phyloP scores from a whole-genome alignment of 305 asterid species.

The Rubia balearica region DNA sequence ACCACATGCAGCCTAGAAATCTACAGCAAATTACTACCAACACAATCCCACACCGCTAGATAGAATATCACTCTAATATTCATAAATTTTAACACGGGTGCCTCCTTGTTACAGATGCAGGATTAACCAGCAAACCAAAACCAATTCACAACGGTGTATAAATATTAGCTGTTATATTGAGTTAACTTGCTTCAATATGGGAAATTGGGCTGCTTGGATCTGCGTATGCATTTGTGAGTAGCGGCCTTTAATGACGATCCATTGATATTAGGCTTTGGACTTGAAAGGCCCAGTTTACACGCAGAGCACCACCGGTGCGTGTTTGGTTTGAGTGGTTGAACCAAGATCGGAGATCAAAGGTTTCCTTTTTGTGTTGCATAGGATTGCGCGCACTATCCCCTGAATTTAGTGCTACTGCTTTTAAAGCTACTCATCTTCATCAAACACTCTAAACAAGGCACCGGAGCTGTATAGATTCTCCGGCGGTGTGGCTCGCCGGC shows the following conservation, averaged over 20 bases:
- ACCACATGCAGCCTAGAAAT: too few species aligned
- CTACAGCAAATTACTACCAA: too few species aligned
- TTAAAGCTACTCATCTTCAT: not conserved
- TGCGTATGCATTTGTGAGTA: not conserved
- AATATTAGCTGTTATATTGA: too few species aligned
- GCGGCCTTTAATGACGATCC: not conserved
- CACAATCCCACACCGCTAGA: too few species aligned
- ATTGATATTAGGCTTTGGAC: not conserved
- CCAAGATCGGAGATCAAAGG: not conserved
- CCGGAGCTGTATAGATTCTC: not conserved
- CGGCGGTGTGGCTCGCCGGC: constrained; percentile 5
- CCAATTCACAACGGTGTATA: too few species aligned
- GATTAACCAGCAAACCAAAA: too few species aligned
- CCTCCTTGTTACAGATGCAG: too few species aligned
- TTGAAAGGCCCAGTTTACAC: not conserved
- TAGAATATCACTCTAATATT: too few species aligned
- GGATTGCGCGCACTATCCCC: constrained; percentile 5
- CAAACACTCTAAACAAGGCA: not conserved
- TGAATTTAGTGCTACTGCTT: not conserved
- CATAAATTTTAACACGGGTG: too few species aligned
- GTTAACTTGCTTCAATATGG: too few species aligned
- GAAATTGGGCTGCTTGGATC: too few species aligned
- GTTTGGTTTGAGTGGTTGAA: constrained; percentile 2
- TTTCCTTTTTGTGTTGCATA: not conserved
- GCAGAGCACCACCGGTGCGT: not conserved